Conservation (phyloP, 2,329 filamentous ascomycete genomes). For the Plectosphaerella plurivora region DNA sequence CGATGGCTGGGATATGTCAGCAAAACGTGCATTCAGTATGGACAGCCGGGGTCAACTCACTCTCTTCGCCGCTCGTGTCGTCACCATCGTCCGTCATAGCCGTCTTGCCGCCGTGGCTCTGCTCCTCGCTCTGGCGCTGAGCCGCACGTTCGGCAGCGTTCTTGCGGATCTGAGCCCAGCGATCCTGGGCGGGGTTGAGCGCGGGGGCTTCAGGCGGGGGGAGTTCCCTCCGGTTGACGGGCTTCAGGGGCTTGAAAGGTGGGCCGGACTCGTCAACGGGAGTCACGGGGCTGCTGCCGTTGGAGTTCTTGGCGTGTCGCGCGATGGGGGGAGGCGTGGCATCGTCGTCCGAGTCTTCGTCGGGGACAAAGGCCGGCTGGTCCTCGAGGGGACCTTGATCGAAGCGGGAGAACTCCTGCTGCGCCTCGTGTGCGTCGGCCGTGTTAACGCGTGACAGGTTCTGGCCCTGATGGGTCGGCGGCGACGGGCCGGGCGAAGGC, state of each 20-base stretch:
- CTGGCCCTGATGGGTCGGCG: conserved; percentile 32
- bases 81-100: conserved; percentile 65
- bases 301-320: conserved; percentile 28
- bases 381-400: conserved; percentile 86
- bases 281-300: conserved; percentile 11
- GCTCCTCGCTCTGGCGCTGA: conserved; percentile 61
- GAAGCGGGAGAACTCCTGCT: conserved; percentile 62
- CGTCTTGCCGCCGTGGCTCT: conserved; percentile 48
- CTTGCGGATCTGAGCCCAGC: conserved; percentile 94
- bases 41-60: conserved; percentile 50
- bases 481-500: conserved; percentile 19
- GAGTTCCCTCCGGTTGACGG: not conserved
- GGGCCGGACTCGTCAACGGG: conserved; percentile 25
- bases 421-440: conserved; percentile 53
- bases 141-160: conserved; percentile 82
- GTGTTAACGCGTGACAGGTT: conserved; percentile 57
- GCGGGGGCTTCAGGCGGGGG: conserved; percentile 17
- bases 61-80: conserved; percentile 93
- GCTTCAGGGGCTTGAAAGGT: conserved; percentile 19
- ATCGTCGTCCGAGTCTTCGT: conserved; percentile 42
- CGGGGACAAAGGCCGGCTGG: conserved; percentile 77
- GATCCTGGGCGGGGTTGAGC: conserved; percentile 54
- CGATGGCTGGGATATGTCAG: conserved; percentile 63
- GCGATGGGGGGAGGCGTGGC: conserved; percentile 48
- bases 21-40: not conserved